Evolutionary conservation across 106 monocot genomes (phyloP), one percentile per base, ranked within the genome.

Genomic region (Narthecium ossifragum): DNA sequence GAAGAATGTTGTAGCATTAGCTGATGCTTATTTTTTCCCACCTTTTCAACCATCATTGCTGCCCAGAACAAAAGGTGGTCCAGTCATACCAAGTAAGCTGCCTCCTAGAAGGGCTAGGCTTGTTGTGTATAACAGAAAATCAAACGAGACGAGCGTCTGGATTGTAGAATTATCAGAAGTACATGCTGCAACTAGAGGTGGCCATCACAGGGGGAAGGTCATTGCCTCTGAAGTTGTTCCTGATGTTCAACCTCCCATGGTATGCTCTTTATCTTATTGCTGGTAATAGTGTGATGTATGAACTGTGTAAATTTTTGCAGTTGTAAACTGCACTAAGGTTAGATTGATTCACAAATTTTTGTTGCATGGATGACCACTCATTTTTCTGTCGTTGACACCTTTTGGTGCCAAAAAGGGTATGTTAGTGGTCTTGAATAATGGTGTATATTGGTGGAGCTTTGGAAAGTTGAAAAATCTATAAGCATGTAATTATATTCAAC

Each of bases 201-300:
- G 96, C 18, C 96, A 90, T 74, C 96, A 98, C 47, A 83, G 90
- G 76, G 96, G 96, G 22, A 98, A 84, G 61, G 86, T 84, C 26
- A 74, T 90, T 48, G 75, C 86, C 24, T 86, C 96, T n/a, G 83
- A 74, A 70, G 81, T 84, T 63, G 80, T 98, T 53, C 83, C 74
- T 34, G 90, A 98, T 72, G 90, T 98, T 60, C 96, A 98, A 71
- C 96, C 96, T 36, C 84, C 96, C 26, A 90, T 98, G 96, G 96
- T 98, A 76, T 59, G 67, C 46, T 1, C 18, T 29, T 41, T 32
- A n/a, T n/a, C n/a, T n/a, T n/a, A n/a, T n/a, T n/a, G n/a, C n/a
- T n/a, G n/a, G n/a, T n/a, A n/a, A n/a, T n/a, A n/a, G n/a, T n/a
- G n/a, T n/a, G n/a, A n/a, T n/a, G n/a, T n/a, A n/a, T n/a, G n/a